phyloP scores from a whole-genome alignment of 495 filamentous ascomycete genomes.

The Melanomma pulvis-pyrius region DNA sequence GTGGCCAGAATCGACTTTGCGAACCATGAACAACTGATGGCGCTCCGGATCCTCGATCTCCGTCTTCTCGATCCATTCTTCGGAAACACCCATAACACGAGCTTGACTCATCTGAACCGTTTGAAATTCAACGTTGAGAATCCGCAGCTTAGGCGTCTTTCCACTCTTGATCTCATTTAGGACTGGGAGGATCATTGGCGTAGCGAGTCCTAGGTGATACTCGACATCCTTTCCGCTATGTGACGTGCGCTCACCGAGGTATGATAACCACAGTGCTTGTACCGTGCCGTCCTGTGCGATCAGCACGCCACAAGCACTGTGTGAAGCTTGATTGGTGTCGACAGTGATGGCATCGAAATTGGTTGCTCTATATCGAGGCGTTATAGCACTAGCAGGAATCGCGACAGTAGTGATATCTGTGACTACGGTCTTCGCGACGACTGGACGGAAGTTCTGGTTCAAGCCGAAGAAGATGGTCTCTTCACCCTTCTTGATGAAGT shows the following conservation, averaged over 20 bases:
- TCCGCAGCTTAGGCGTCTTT: slow-evolving; percentile 75
- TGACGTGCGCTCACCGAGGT: slow-evolving; percentile 83
- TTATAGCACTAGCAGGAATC: slow-evolving; percentile 87
- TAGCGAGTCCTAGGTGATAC: slow-evolving; percentile 92
- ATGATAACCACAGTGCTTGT: slow-evolving; percentile 93
- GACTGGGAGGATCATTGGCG: slow-evolving; percentile 83
- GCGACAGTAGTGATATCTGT: slow-evolving; percentile 98
- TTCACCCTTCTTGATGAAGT: slow-evolving; percentile 83
- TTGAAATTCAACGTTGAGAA: slow-evolving; percentile 91
- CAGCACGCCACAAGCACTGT: slow-evolving; percentile 94
- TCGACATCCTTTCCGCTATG: slow-evolving; percentile 86
- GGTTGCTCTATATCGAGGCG: slow-evolving; percentile 92
- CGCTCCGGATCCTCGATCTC: slow-evolving; percentile 81
- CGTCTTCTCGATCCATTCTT: slow-evolving; percentile 92
- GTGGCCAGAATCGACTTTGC: slow-evolving; percentile 80
- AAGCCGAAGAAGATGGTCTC: slow-evolving; percentile 95
- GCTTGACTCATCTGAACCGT: slow-evolving; percentile 96
- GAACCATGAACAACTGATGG: slow-evolving; percentile 98
- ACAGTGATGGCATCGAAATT: slow-evolving; percentile 98
- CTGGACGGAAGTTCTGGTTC: slow-evolving; percentile 91
- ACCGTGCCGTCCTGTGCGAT: slow-evolving; percentile 88
- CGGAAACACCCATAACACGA: slow-evolving; percentile 95
- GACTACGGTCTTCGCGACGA: slow-evolving; percentile 90
- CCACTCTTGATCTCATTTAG: slow-evolving; percentile 81
- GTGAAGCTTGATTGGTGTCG: slow-evolving; percentile 84